Base-by-base conservation (phyloP, 1,139 yeast species). In the Tardiomyces depauwii region DNA sequence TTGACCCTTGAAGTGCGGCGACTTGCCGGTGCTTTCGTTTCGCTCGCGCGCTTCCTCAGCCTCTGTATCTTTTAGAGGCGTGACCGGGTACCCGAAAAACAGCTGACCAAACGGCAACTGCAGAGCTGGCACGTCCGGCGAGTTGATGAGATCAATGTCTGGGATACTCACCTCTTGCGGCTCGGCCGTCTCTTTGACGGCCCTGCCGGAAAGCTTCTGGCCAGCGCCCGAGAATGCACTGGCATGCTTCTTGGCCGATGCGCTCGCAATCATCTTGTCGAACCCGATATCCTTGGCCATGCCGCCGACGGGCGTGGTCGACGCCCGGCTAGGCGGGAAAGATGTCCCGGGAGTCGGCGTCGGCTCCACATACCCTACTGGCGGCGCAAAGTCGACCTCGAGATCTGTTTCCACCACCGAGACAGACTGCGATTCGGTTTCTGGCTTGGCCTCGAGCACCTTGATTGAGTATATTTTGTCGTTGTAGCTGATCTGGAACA, bases 351-450 rank as follows among this genome's bases (percentile, higher is more conserved):
- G 49, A 12, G 52, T 39, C 28, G 54, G 48, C 2, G 54, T 46
- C 1, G 95, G 95, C 60, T 91, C 98, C 27, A 86, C 96, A 59
- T 93, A 93, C 0, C 99, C 99, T 4, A 91, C 96, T 0, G 98
- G 99, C 2, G 98, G 95, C 2, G 97, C 98, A 69, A 93, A 93
- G 61, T 93, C 99, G 0, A 96, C 95, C 51, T 86, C 95, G 53
- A 93, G 73, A 68, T 93, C 98, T 0, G 98, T 93, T 61, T 93
- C 99, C 30, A 93, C 88, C 18, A 91, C 96, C 71, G 97, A 91
- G 18, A 91, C 81, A 51, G 95, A 84, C 39, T 74, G 68, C 21
- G 63, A 62, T 14, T 64, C 59, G 6, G 80, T 71, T 44, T 82
- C 87, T 0, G 99, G 99, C 56, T 86, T 86, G 27, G 81, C 86